These are phyloP conservation scores for Sanguinoderma infundibulare DNA, from an alignment of 1,284 basidiomycete species.

Conservation along the genomic window DNA sequence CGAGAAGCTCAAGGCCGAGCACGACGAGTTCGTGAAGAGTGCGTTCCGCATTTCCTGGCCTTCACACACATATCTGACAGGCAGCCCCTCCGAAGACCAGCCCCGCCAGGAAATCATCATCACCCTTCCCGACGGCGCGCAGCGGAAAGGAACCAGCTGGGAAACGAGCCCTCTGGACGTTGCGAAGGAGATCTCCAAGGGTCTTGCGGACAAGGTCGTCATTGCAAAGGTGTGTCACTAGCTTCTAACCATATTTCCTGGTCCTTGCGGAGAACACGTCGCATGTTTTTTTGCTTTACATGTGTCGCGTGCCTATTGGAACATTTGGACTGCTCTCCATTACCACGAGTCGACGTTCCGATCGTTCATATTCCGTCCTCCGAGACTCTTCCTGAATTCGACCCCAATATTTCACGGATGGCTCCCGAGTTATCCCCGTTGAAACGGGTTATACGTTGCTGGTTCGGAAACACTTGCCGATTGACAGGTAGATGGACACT, in stretches of 20 bases:
- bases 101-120: conserved; percentile 84
- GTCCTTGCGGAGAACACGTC: not conserved
- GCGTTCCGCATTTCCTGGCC: conserved; percentile 18
- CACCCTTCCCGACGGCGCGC: conserved; percentile 88
- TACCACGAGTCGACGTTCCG: too few species aligned
- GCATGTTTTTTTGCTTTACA: too few species aligned
- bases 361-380: too few species aligned
- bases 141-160: conserved; percentile 87
- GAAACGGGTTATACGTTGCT: too few species aligned
- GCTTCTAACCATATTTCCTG: not conserved
- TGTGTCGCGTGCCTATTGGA: too few species aligned
- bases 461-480: too few species aligned
- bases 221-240: conserved; percentile 81
- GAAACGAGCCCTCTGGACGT: conserved; percentile 96
- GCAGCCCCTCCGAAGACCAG: conserved; percentile 59
- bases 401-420: too few species aligned
- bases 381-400: too few species aligned
- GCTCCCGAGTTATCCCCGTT: too few species aligned
- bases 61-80: not conserved
- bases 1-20: conserved; percentile 86
- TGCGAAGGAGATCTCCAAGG: conserved; percentile 87
- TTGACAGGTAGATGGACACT: too few species aligned
- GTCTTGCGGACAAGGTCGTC: conserved; percentile 88
- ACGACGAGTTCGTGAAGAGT: conserved; percentile 85
- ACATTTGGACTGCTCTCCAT: too few species aligned